phyloP scores from a whole-genome alignment of 2,329 filamentous ascomycete species.

The Xylariaceae sp. region DNA sequence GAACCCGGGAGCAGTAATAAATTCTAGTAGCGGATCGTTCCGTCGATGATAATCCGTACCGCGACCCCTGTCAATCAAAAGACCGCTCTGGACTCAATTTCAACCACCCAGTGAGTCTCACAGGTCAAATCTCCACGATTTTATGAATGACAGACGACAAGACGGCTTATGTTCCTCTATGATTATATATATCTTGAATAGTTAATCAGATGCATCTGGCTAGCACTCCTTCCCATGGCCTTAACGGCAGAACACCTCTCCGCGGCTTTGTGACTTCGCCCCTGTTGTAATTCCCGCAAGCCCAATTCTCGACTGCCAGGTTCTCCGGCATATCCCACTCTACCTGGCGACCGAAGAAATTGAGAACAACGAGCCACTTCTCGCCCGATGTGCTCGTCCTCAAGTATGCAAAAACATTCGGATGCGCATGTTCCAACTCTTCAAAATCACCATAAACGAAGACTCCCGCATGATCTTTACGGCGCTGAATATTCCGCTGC shows the following conservation, averaged over 20 bases:
- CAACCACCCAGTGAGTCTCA: too few relatives aligned
- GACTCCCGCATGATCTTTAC: constrained; percentile 53
- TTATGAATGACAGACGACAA: too few relatives aligned
- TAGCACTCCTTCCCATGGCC: constrained; percentile 9
- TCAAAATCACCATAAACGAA: constrained; percentile 54
- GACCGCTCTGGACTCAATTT: too few relatives aligned
- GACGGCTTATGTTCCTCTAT: too few relatives aligned
- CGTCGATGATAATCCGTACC: too few relatives aligned
- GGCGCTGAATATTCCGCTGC: constrained; percentile 49
- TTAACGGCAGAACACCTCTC: constrained; percentile 5
- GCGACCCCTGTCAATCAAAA: too few relatives aligned
- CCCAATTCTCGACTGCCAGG: constrained; percentile 2
- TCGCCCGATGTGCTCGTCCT: constrained; percentile 23
- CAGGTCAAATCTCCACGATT: too few relatives aligned
- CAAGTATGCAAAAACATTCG: constrained; percentile 23
- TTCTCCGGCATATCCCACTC: constrained; percentile 5
- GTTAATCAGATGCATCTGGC: constrained; percentile 4
- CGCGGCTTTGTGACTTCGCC: constrained; percentile 2
- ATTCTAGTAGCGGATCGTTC: too few relatives aligned
- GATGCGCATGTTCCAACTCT: constrained; percentile 21
- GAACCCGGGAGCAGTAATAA: too few relatives aligned
- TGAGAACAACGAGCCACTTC: constrained; percentile 28
- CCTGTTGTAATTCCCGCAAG: constrained; percentile 6
- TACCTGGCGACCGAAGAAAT: constrained; percentile 7
- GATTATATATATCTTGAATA: too few relatives aligned